These are phyloP conservation scores for Scutellospora calospora DNA, from an alignment of 371 early-diverging fungal species.

Conservation along the genomic window DNA sequence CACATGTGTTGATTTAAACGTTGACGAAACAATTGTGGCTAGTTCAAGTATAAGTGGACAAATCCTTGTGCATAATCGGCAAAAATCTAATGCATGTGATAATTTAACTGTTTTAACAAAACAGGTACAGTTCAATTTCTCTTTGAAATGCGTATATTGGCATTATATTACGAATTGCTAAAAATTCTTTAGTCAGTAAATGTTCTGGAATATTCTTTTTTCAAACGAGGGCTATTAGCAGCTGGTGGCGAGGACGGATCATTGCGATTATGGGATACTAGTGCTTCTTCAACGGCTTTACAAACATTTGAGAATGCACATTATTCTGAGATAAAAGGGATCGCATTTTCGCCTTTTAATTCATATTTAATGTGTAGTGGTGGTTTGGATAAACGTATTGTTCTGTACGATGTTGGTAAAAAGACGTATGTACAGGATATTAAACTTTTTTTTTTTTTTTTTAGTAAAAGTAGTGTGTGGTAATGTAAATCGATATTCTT, in stretches of 20 bases:
- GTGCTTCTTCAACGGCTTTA: conserved; percentile 48
- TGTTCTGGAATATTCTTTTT: conserved; percentile 52
- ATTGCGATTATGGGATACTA: conserved; percentile 63
- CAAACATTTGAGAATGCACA: conserved; percentile 57
- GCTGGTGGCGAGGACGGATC: conserved; percentile 62
- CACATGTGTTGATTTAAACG: conserved; percentile 40
- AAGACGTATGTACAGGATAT: conserved; percentile 44
- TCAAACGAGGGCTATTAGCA: conserved; percentile 54
- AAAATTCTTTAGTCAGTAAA: conserved; percentile 46
- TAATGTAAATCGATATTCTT: too few species aligned
- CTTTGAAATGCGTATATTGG: background rate
- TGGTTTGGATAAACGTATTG: conserved; percentile 59
- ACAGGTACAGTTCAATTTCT: conserved; percentile 16
- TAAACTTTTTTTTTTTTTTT: background rate
- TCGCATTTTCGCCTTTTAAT: conserved; percentile 64
- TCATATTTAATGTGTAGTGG: conserved; percentile 58
- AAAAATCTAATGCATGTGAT: conserved; percentile 15
- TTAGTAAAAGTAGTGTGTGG: too few species aligned
- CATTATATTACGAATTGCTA: too few species aligned
- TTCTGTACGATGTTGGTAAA: conserved; percentile 59
- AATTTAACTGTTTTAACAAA: conserved; percentile 23
- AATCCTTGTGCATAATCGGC: conserved; percentile 42
- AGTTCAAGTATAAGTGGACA: conserved; percentile 38
- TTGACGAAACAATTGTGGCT: conserved; percentile 42
- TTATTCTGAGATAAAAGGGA: conserved; percentile 54